These are phyloP conservation scores for Hypholoma sublateritium DNA, from an alignment of 768 basidiomycete species.

Conservation along the genomic window DNA sequence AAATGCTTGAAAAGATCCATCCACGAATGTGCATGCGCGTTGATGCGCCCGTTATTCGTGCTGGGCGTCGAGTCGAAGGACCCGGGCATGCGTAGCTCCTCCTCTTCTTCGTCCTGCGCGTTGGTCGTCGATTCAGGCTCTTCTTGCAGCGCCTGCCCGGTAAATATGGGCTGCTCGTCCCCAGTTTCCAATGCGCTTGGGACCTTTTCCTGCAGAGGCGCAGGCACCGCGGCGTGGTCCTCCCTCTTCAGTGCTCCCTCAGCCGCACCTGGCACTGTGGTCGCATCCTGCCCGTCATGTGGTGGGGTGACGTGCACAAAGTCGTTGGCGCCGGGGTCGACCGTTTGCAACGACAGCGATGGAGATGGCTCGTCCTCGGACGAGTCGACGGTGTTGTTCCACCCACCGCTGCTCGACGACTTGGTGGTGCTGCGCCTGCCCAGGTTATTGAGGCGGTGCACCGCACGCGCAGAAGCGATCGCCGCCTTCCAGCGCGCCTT, in stretches of 20 bases:
- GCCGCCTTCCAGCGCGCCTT: slow-evolving; percentile 72
- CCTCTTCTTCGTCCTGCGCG: slow-evolving; percentile 7
- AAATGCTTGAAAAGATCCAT: slow-evolving; percentile 30
- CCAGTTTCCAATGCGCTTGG: background rate
- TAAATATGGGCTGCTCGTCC: slow-evolving; percentile 8
- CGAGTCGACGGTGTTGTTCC: slow-evolving; percentile 19
- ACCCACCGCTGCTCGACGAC: slow-evolving; percentile 21
- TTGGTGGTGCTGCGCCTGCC: slow-evolving; percentile 17
- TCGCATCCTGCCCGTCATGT: slow-evolving; percentile 12
- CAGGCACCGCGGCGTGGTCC: background rate
- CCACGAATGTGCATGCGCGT: slow-evolving; percentile 20
- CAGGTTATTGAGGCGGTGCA: slow-evolving; percentile 38
- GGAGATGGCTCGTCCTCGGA: slow-evolving; percentile 2
- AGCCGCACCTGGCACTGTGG: background rate
- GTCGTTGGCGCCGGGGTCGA: slow-evolving; percentile 35
- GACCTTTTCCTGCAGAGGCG: background rate
- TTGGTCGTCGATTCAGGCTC: slow-evolving; percentile 22
- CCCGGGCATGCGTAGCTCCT: slow-evolving; percentile 44
- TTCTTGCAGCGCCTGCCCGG: slow-evolving; percentile 10
- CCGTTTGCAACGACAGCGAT: background rate
- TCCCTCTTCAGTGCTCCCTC: background rate
- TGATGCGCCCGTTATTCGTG: slow-evolving; percentile 4
- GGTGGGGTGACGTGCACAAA: slow-evolving; percentile 40
- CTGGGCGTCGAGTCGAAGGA: slow-evolving; percentile 39
- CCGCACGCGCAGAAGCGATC: slow-evolving; percentile 50